Base-by-base conservation (phyloP, 148 eudicot species). In the Rhododendron vialii region DNA sequence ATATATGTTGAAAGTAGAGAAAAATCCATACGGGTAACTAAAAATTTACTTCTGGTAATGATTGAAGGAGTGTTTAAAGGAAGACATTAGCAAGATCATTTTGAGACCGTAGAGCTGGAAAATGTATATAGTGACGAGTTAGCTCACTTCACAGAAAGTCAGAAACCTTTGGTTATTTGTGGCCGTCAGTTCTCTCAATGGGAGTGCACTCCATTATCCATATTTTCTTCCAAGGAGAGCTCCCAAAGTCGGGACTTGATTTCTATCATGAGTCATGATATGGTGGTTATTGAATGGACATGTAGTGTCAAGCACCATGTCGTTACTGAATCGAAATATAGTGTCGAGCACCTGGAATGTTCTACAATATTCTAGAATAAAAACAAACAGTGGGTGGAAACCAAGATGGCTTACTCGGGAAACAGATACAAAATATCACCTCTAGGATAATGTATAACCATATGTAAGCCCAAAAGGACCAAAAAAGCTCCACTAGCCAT, bases 381-480 rank as follows among this genome's bases (percentile, higher is more conserved):
- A 84, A 89, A 38, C 22, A 82, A 77, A 76, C 45, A 51, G 24
- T 51, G 57, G 45, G 43, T 22, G n/a, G 82, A 82, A 86, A 87
- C 33, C 82, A 84, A 35, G 86, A 67, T 84, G 45, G 86, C 74
- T 45, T 30, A 83, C 76, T 76, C 33, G n/a, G 26, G 61, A 53
- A 15, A 87, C 12, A 48, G 83, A 61, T 65, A 35, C 2, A 20
- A 67, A 81, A 67, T 76, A 84, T 85, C 83, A 96, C 99, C 99
- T 95, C 88, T 61, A 96, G 63, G 50, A 96, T 95, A 81, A 95
- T 94, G 84, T 96, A 96, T 18, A 96, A 92, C 98, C 99, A 95
- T 80, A 95, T 80, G 86, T 95, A 96, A 80, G 99, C 98, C 99
- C 99, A 96, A 88, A 96, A 96, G 74, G 99, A 96, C 98, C 99